Evolutionary conservation across 2,329 filamentous ascomycete genomes (phyloP), one percentile per base, ranked within the genome.

Genomic region (Endothia cerciana): DNA sequence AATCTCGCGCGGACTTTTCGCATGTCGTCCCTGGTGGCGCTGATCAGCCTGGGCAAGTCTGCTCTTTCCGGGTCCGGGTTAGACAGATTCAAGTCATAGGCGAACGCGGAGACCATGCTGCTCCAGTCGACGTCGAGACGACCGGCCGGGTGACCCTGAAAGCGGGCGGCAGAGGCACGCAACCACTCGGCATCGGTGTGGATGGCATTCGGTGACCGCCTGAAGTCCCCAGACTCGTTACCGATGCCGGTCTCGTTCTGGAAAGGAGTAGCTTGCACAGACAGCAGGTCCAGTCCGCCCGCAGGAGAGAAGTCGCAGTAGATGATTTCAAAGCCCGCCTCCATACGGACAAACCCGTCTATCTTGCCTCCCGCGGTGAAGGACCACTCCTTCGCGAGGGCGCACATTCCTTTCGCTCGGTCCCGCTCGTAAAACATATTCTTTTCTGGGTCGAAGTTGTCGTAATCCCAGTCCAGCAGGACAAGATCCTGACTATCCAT

Each of bases 271-370:
- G 62, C 74, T 71, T 40, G n/a, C 71, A 75, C 40, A 71, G 71
- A 74, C 1, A 80, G 67, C 22, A 77, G 72, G 17, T 78, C 73
- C 17, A 86, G 67, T 0, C 79, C 80, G 19, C 65, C 70, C 3
- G 51, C 62, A 2, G 76, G 68, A 10, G 71, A 70, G 47, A 92
- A 92, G 63, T 88, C 78, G 74, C 89, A 92, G 30, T 89, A 79
- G 59, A 92, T 89, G 57, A 91, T 81, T 74, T 92, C 90, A 70
- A 91, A 91, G 0, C 90, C 90, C 22, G 83, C 82, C 72, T 92
- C 90, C 82, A 88, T 88, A 19, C 89, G 83, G 3, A 91, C 75
- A 36, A 91, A 79, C 0, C 87, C 88, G 71, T 91, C 87, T 22
- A 91, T 66, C 77, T 17, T 77, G 76, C 38, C 73, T 74, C 15